Base-by-base conservation (phyloP, 2,329 filamentous ascomycete species). In the Fusarium camptoceras region DNA sequence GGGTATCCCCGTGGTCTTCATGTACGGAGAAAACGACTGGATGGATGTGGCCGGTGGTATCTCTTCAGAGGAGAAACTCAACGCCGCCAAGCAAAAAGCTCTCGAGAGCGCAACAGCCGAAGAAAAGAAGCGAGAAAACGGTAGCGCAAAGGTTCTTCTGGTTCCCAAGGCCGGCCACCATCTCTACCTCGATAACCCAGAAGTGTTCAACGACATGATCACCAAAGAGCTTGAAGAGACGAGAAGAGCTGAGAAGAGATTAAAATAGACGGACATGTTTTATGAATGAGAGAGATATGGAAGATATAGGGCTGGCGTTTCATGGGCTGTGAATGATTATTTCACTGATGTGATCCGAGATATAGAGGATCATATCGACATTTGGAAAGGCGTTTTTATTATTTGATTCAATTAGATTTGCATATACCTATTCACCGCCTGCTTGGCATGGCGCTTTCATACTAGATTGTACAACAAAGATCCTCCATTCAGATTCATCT, bases 11-110 rank as follows among this genome's bases (percentile, higher is more conserved):
- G 84, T 98, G 31, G 87, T 98, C 11, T 88, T 99, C 78, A 94
- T 98, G 92, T 99, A 99, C 77, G 96, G 96, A 68, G 94, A 98
- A 75, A 91, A 96, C 76, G 96, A 99, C 83, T 99, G 96, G 96
- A 99, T 99, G 96, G 96, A 99, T 72, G 90, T 96, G 11, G 89
- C 89, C 0, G 96, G 94, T 28, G 96, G 96, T 0, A 88, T 90
- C 48, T 94, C 92, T 0, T 90, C 94, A 0, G 88, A 92, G 76
- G 88, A 94, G 80, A 94, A 92, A 78, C 86, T 98, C 15, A 90
- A 93, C 64, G 85, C 90, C 61, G 89, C 91, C 68, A 88, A 87
- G 69, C 81, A 82, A 27, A 87, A 87, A 51, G 84, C 87, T 1
- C 81, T 97, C 6, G 80, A 85, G 15, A 80, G 86, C 24, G 92